phyloP scores from a whole-genome alignment of 140 eudicot species.

The Cichorium intybus region DNA sequence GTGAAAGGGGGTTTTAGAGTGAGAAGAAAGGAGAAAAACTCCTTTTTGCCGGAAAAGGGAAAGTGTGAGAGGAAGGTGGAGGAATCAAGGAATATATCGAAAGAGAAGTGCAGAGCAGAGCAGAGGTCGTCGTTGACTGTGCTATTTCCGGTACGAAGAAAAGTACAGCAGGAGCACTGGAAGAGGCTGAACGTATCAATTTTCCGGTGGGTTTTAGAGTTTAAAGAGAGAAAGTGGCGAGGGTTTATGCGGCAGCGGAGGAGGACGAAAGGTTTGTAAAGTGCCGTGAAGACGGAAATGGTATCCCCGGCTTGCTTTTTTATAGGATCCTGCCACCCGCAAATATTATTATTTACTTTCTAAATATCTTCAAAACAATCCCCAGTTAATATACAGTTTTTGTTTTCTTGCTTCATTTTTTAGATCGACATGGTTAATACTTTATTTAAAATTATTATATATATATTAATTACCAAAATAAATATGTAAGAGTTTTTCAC shows the following conservation, averaged over 20 bases:
- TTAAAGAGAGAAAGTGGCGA: conserved; percentile 18
- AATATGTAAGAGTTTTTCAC: too few species aligned
- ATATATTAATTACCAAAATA: too few species aligned
- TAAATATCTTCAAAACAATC: conserved; percentile 11
- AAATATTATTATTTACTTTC: background rate
- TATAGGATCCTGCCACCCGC: conserved; percentile 42
- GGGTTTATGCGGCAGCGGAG: conserved; percentile 13
- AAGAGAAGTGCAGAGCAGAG: background rate
- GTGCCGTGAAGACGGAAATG: conserved; percentile 33
- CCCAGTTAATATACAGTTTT: background rate
- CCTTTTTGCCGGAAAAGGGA: conserved; percentile 38
- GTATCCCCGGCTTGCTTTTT: conserved; percentile 30
- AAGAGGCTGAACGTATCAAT: background rate
- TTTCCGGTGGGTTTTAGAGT: conserved; percentile 22
- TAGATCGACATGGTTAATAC: too few species aligned
- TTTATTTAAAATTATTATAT: background rate
- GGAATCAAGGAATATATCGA: conserved; percentile 24
- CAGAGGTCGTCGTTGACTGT: background rate
- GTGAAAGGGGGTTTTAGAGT: background rate
- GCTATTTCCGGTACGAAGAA: conserved; percentile 11
- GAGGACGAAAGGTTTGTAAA: conserved; percentile 12
- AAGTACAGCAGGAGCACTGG: background rate
- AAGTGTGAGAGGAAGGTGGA: background rate
- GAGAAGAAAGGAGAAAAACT: conserved; percentile 7
- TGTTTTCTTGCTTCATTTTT: background rate